Evolutionary conservation across 306 rosid genomes (phyloP).

Genomic region (Lathyrus tuberosus): DNA sequence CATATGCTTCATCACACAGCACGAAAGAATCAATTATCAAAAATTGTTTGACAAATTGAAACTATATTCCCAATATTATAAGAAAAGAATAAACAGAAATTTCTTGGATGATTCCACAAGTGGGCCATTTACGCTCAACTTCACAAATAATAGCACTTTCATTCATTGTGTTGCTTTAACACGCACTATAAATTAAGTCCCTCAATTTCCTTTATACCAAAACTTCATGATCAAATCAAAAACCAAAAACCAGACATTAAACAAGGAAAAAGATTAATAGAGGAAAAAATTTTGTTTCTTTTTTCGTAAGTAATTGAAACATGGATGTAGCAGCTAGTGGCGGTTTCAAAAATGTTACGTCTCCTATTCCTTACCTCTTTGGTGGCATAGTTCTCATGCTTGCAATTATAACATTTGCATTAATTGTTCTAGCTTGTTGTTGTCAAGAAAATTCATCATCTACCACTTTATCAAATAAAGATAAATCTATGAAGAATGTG

Average conservation of each 20-base stretch:
- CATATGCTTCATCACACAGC: no score
- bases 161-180: no score
- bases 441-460: slow-evolving; percentile 31
- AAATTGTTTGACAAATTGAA: no score
- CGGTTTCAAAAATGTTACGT: slow-evolving; percentile 42
- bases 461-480: background rate
- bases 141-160: no score
- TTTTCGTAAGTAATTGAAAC: background rate
- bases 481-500: slow-evolving; percentile 28
- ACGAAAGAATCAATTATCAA: no score
- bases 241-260: background rate
- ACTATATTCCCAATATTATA: no score
- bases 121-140: no score
- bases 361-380: slow-evolving; percentile 72
- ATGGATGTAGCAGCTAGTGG: slow-evolving; percentile 35
- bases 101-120: no score
- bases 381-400: slow-evolving; percentile 62
- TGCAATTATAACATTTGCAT: slow-evolving; percentile 54
- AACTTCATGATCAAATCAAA: background rate
- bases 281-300: background rate
- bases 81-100: no score
- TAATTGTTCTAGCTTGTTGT: slow-evolving; percentile 62
- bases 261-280: slow-evolving; percentile 9
- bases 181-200: background rate
- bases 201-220: background rate